phyloP scores from a whole-genome alignment of 2,329 filamentous ascomycete species.

The Plenodomus tracheiphilus region DNA sequence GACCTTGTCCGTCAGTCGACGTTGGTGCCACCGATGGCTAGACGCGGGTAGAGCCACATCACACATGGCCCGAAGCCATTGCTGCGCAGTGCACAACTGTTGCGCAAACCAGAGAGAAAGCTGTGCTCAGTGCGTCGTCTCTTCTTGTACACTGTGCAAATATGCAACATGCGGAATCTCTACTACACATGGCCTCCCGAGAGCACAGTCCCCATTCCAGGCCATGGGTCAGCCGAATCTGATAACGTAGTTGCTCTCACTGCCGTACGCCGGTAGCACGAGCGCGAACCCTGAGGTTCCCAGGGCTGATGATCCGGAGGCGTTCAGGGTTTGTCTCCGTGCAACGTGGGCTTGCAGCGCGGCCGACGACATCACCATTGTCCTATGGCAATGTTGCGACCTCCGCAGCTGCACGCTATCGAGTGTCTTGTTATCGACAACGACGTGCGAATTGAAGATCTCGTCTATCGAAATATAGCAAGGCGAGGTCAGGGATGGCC shows the following conservation, averaged over 20 bases:
- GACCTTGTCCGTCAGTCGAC: conserved; percentile 2
- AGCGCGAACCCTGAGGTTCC: neutral
- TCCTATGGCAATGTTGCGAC: no score
- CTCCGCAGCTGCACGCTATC: no score
- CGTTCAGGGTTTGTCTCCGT: neutral
- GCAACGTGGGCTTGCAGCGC: neutral
- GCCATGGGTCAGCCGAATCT: neutral
- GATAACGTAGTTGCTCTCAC: neutral
- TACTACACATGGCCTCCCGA: neutral
- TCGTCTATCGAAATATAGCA: neutral
- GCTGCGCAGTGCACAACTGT: neutral
- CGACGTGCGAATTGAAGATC: neutral
- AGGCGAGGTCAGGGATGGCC: no score
- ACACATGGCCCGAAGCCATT: neutral
- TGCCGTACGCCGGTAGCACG: neutral
- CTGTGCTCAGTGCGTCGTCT: neutral
- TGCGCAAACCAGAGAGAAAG: neutral
- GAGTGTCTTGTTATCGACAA: no score
- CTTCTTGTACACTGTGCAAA: neutral
- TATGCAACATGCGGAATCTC: neutral
- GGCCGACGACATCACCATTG: neutral
- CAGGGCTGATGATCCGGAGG: neutral
- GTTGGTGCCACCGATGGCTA: conserved; percentile 2
- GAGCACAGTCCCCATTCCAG: neutral
- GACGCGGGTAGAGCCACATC: neutral